Conservation (phyloP, 176 grass and related monocot species). For the Aegilops tauschii region DNA sequence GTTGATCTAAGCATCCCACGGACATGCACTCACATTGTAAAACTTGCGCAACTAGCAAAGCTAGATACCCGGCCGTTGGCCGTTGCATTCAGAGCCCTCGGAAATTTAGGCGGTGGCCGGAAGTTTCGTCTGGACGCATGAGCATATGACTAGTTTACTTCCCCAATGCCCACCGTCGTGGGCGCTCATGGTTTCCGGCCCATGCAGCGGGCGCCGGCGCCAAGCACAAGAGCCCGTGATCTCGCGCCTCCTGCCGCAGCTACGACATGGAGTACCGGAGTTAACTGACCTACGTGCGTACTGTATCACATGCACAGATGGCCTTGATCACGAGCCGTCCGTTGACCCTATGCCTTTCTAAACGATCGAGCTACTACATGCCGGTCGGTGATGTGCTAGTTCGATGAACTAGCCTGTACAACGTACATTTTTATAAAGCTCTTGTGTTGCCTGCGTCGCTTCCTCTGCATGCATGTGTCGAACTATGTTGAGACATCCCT, state of each 20-base stretch:
- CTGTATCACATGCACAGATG: slow-evolving; percentile 4
- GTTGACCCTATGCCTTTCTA: slow-evolving; percentile 20
- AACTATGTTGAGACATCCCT: not conserved
- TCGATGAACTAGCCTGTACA: not conserved
- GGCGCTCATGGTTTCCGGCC: slow-evolving; percentile 24
- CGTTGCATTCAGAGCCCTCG: slow-evolving; percentile 34
- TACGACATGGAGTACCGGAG: slow-evolving; percentile 16
- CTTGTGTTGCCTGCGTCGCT: not conserved
- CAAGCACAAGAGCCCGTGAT: slow-evolving; percentile 54
- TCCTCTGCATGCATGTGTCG: not conserved
- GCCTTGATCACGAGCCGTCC: not conserved
- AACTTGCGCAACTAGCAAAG: not conserved
- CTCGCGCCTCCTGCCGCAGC: slow-evolving; percentile 46
- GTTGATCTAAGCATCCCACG: not conserved
- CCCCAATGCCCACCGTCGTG: slow-evolving; percentile 46
- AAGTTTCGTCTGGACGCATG: slow-evolving; percentile 34
- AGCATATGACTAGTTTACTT: slow-evolving; percentile 27
- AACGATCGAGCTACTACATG: not conserved
- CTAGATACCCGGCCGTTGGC: not conserved
- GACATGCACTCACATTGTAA: not conserved
- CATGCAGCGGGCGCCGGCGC: slow-evolving; percentile 12
- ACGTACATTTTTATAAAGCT: not conserved
- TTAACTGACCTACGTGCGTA: slow-evolving; percentile 25
- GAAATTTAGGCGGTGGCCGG: slow-evolving; percentile 19
- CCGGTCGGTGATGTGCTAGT: slow-evolving; percentile 25